phyloP scores from a whole-genome alignment of 1,284 basidiomycete species.

The Blastosporella zonata region DNA sequence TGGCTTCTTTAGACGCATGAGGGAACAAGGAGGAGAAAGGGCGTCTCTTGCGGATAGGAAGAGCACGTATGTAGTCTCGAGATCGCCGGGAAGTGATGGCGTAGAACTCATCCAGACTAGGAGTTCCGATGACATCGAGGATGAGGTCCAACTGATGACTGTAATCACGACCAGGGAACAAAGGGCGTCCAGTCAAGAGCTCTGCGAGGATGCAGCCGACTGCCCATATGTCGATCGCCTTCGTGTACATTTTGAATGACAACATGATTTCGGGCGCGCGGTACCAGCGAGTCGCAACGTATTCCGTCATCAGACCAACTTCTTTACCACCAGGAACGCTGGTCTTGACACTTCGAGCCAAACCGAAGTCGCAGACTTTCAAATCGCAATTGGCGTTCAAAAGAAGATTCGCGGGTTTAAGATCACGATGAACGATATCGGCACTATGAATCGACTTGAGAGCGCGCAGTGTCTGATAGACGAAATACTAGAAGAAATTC shows the following conservation, averaged over 20 bases:
- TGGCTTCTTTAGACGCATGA: constrained; percentile 75
- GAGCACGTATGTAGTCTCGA: constrained; percentile 85
- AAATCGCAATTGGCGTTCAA: constrained; percentile 96
- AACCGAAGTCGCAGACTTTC: constrained; percentile 92
- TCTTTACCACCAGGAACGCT: constrained; percentile 82
- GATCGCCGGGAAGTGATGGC: constrained; percentile 84
- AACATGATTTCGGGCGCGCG: constrained; percentile 96
- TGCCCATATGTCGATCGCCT: constrained; percentile 93
- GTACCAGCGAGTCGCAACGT: constrained; percentile 93
- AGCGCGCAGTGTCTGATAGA: constrained; percentile 87
- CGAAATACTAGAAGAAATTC: constrained; percentile 71
- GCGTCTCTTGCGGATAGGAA: constrained; percentile 84
- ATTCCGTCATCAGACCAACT: constrained; percentile 92
- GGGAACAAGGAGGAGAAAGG: constrained; percentile 82
- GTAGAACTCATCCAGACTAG: constrained; percentile 88
- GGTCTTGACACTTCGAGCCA: constrained; percentile 85
- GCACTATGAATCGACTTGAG: constrained; percentile 94
- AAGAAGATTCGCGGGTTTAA: constrained; percentile 93
- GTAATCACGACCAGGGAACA: constrained; percentile 96
- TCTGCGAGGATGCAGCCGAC: constrained; percentile 97
- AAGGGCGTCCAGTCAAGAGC: constrained; percentile 90
- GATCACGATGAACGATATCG: constrained; percentile 92
- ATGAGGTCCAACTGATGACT: constrained; percentile 93
- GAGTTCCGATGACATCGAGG: constrained; percentile 82
- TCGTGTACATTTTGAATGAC: constrained; percentile 95